These are phyloP conservation scores for Microcyclospora pomicola DNA, from an alignment of 2,329 filamentous ascomycete species.

Conservation along the genomic window DNA sequence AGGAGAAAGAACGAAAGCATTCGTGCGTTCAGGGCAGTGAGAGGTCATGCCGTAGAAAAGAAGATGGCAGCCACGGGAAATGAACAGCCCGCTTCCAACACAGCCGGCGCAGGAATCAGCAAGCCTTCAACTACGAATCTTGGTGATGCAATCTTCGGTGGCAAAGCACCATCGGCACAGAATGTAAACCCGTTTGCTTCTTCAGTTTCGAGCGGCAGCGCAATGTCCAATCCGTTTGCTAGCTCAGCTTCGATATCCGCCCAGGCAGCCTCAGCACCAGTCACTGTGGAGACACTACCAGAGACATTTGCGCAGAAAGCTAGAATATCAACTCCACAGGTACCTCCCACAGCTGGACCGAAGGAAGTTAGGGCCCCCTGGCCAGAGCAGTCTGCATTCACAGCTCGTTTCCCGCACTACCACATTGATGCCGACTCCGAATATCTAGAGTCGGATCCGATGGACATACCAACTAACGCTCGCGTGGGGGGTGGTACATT, in stretches of 20 bases:
- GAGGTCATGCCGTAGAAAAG: conserved; percentile 25
- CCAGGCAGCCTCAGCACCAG: conserved; percentile 26
- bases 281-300: conserved; percentile 8
- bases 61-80: conserved; percentile 9
- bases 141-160: conserved; percentile 58
- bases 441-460: conserved; percentile 50
- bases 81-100: not conserved
- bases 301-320: conserved; percentile 22
- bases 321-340: conserved; percentile 16
- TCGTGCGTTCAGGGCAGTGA: conserved; percentile 57
- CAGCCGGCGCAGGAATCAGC: conserved; percentile 20
- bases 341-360: conserved; percentile 7
- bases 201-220: conserved; percentile 18
- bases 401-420: conserved; percentile 58
- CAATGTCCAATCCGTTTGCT: conserved; percentile 43
- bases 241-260: conserved; percentile 32
- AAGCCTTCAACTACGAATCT: conserved; percentile 26
- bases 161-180: conserved; percentile 29
- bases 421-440: conserved; percentile 88
- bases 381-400: conserved; percentile 53
- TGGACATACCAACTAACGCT: conserved; percentile 22
- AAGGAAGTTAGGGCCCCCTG: conserved; percentile 48
- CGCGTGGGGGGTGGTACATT: conserved; percentile 14
- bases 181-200: conserved; percentile 51
- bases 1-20: conserved; percentile 72